Evolutionary conservation across 2,329 filamentous ascomycete species (phyloP).

Genomic region (Pseudonectria buxi): DNA sequence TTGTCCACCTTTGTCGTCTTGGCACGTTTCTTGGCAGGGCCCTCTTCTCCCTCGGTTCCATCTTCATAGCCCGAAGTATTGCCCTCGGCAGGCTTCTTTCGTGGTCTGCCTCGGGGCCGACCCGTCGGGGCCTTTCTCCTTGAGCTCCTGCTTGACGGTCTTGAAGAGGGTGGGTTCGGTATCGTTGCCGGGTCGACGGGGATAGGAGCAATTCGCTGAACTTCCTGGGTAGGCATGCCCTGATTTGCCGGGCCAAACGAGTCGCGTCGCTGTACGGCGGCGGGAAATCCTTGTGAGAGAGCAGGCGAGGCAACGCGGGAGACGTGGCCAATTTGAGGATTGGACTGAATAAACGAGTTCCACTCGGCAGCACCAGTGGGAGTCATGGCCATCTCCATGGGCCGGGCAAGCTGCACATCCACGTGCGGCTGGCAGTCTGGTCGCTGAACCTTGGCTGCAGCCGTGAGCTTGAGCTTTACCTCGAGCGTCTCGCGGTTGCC

Average conservation of each 20-base stretch:
- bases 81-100: slow-evolving; percentile 50
- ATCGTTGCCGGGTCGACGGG: slow-evolving; percentile 21
- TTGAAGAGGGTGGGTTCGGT: slow-evolving; percentile 34
- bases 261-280: slow-evolving; percentile 16
- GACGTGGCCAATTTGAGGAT: slow-evolving; percentile 45
- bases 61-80: slow-evolving; percentile 72
- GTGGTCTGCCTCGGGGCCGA: slow-evolving; percentile 48
- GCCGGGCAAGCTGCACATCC: slow-evolving; percentile 18
- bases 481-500: slow-evolving; percentile 84
- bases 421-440: slow-evolving; percentile 18
- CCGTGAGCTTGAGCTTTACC: slow-evolving; percentile 81
- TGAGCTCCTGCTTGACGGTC: slow-evolving; percentile 55
- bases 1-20: slow-evolving; percentile 69
- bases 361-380: slow-evolving; percentile 66
- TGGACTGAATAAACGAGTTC: slow-evolving; percentile 69
- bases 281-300: slow-evolving; percentile 25
- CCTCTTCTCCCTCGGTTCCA: slow-evolving; percentile 53
- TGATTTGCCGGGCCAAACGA: slow-evolving; percentile 21
- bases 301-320: slow-evolving; percentile 32
- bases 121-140: slow-evolving; percentile 42
- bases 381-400: slow-evolving; percentile 32
- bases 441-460: slow-evolving; percentile 55
- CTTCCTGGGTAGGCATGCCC: slow-evolving; percentile 20
- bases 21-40: slow-evolving; percentile 60
- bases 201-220: slow-evolving; percentile 30